Evolutionary conservation across 2,329 filamentous ascomycete genomes (phyloP).

Genomic region (Fusarium papillatum): DNA sequence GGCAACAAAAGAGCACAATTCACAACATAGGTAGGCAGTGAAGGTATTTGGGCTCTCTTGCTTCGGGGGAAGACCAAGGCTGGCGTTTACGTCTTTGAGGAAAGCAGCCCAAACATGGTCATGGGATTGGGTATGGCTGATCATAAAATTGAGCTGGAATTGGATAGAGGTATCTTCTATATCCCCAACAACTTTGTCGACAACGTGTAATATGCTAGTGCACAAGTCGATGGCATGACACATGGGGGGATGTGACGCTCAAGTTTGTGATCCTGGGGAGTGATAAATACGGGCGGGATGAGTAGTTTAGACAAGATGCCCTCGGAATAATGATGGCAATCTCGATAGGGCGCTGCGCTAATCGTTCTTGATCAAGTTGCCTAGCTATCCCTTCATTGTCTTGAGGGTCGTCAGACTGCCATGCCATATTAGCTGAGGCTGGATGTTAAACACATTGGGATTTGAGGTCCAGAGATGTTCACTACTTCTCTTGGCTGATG

Average conservation of each 20-base stretch:
- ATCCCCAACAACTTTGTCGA: background rate
- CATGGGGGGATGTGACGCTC: background rate
- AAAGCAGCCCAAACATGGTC: too few species aligned
- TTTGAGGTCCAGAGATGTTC: background rate
- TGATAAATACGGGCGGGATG: background rate
- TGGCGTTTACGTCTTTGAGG: too few species aligned
- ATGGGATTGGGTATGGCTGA: background rate
- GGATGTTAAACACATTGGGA: background rate
- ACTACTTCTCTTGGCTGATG: background rate
- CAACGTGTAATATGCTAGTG: background rate
- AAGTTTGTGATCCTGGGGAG: background rate
- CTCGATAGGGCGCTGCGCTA: background rate
- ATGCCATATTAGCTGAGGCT: background rate
- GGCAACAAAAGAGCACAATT: too few species aligned
- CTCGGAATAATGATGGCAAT: background rate
- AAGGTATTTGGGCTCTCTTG: too few species aligned
- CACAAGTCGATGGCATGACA: background rate
- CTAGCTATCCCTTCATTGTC: background rate
- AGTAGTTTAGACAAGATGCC: background rate
- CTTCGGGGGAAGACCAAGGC: too few species aligned
- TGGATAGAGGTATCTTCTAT: background rate
- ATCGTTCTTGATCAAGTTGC: background rate
- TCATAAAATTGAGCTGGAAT: background rate
- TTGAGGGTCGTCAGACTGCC: background rate
- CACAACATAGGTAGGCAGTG: too few species aligned